Evolutionary conservation across 257 asterid species (phyloP).

Genomic region (Nicotiana attenuata): DNA sequence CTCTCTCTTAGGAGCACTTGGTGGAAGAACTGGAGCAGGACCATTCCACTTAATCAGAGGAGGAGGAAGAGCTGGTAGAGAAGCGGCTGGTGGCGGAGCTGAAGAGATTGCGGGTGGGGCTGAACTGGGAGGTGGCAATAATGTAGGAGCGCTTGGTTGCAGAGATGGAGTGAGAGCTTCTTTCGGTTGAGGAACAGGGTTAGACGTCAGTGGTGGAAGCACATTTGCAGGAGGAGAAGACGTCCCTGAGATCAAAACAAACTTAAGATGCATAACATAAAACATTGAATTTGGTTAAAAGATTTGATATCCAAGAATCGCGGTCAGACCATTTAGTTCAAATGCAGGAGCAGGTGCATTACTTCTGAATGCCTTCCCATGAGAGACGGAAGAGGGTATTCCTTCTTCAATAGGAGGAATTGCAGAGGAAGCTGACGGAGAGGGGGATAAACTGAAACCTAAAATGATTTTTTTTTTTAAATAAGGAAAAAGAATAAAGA

Average conservation of each 20-base stretch:
- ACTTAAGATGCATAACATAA: slow-evolving; percentile 7
- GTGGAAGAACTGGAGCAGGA: slow-evolving; percentile 36
- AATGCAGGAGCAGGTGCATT: slow-evolving; percentile 37
- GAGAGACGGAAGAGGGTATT: slow-evolving; percentile 22
- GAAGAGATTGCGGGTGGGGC: slow-evolving; percentile 31
- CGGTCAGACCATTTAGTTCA: slow-evolving; percentile 39
- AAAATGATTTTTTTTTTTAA: slow-evolving; percentile 3
- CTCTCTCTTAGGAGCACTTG: slow-evolving; percentile 27
- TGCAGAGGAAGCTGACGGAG: slow-evolving; percentile 25
- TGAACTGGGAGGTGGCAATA: slow-evolving; percentile 31
- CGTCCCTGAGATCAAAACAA: slow-evolving; percentile 33
- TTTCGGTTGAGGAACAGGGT: slow-evolving; percentile 30
- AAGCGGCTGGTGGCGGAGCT: slow-evolving; percentile 19
- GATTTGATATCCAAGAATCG: neutral
- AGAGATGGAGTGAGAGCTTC: slow-evolving; percentile 29
- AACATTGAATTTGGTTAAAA: neutral
- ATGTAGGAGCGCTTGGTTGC: slow-evolving; percentile 30
- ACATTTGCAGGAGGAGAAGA: slow-evolving; percentile 32
- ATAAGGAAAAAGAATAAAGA: neutral
- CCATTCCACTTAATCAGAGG: slow-evolving; percentile 23
- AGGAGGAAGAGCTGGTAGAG: slow-evolving; percentile 37
- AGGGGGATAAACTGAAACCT: slow-evolving; percentile 22
- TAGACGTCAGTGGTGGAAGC: slow-evolving; percentile 35
- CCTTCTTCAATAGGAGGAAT: slow-evolving; percentile 33
- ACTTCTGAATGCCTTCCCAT: slow-evolving; percentile 18